A percentile compares a stretch with the other conserved stretches of the same genome.
Conservation (phyloP, 495 filamentous ascomycete genomes). For the Hyaloscypha bicolor region DNA sequence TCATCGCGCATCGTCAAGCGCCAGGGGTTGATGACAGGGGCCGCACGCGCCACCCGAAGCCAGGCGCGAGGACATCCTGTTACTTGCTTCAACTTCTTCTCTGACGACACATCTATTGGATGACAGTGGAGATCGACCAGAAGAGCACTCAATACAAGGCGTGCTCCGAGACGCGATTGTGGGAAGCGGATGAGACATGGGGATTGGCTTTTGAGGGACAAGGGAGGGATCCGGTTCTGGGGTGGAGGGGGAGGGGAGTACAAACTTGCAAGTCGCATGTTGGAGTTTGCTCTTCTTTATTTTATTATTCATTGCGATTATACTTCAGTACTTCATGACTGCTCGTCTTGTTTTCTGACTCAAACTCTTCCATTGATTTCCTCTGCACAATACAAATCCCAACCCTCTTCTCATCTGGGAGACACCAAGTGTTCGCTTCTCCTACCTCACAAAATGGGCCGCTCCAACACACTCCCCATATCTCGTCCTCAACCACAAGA, state of each 20-base stretch:
- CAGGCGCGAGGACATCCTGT: not conserved
- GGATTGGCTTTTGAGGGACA: not conserved
- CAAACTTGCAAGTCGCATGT: not conserved
- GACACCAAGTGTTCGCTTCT: not conserved
- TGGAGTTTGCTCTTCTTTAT: not conserved
- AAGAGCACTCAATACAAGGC: not conserved
- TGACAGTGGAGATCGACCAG: not conserved
- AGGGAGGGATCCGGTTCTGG: conserved; percentile 3
- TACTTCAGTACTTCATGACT: not conserved
- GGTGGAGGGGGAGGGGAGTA: not conserved
- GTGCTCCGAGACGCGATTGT: not conserved
- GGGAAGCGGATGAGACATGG: not conserved
- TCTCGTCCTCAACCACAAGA: not conserved
- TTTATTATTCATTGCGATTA: conserved; percentile 3
- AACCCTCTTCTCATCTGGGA: not conserved
- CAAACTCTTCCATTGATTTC: not conserved
- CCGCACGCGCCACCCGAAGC: not conserved
- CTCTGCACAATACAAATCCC: not conserved
- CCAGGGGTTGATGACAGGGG: conserved; percentile 1
- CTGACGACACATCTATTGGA: not conserved
- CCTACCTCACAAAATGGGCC: conserved; percentile 20
- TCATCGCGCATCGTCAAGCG: conserved; percentile 14
- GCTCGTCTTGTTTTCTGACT: not conserved
- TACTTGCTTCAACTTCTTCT: not conserved
- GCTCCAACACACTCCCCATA: conserved; percentile 25